Base-by-base conservation (phyloP, 2,329 filamentous ascomycete species). In the Colletotrichum sp. region DNA sequence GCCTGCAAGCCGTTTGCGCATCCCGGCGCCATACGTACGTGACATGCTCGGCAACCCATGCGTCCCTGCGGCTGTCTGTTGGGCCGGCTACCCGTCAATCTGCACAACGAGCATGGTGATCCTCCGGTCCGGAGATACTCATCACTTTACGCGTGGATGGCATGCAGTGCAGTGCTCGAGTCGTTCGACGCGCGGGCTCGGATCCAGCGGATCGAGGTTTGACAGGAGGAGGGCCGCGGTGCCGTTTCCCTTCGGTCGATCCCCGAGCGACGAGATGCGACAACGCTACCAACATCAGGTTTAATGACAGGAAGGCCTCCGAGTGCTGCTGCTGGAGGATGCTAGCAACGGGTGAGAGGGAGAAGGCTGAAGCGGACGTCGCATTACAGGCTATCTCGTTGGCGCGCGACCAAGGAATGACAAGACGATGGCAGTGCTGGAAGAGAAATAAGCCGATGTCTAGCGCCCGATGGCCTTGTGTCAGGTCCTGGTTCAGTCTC, bases 341-440 rank as follows among this genome's bases (percentile, higher is more conserved):
- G 44, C 44, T 13, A 30, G 30, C 30, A 32, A 30, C 9, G 15
- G n/a, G 13, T 16, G 44, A 26, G 64, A 30, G 28, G 22, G 12
- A 60, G 62, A 34, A 68, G 63, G 59, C 66, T 72, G 59, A 48
- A 59, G 24, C 18, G n/a, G 18, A 36, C 13, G 60, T 34, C 16
- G 28, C 59, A 48, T n/a, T 34, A 30, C 24, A 12, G 24, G 32
- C 15, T 4, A 28, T 28, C 36, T 63, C 7, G 32, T 44, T 34
- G 34, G 39, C 44, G 44, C 26, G 10, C 28, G 26, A 15, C 57
- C 55, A 34, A 60, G 63, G 55, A 52, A 57, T 44, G 68, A 39
- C 68, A 36, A 48, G 36, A 39, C n/a, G 52, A 73, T 73, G 70
- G 74, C 74, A 28, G 74, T 76, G 74, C 74, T 76, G 74, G 74